phyloP scores from a whole-genome alignment of 179 eudicot species.

The Kewa caespitosa region DNA sequence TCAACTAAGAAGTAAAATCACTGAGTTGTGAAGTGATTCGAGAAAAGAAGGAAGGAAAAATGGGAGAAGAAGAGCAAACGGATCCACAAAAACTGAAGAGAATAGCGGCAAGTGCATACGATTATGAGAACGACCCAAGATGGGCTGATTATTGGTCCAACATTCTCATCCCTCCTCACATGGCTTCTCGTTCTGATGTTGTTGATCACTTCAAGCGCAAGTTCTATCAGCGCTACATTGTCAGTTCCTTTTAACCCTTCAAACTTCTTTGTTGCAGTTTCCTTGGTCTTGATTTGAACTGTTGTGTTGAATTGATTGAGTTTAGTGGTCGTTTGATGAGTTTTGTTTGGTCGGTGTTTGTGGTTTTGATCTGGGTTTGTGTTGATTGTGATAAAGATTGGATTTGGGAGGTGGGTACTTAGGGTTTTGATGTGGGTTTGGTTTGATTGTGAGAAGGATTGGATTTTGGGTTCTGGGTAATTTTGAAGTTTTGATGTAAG shows the following conservation, averaged over 20 bases:
- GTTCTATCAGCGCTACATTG: slow-evolving; percentile 91
- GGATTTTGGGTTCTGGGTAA: too few species aligned
- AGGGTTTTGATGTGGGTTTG: slow-evolving; percentile 6
- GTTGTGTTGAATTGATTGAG: neutral
- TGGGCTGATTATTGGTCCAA: slow-evolving; percentile 96
- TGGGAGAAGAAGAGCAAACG: slow-evolving; percentile 43
- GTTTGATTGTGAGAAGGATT: too few species aligned
- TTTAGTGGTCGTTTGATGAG: neutral
- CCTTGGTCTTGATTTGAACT: neutral
- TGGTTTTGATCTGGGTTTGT: too few species aligned
- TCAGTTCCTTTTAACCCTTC: slow-evolving; percentile 18
- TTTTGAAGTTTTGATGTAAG: too few species aligned
- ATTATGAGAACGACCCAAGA: slow-evolving; percentile 73
- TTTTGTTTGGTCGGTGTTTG: neutral
- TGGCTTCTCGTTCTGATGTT: slow-evolving; percentile 78
- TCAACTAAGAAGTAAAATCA: neutral
- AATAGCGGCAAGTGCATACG: slow-evolving; percentile 67
- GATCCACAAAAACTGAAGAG: slow-evolving; percentile 59
- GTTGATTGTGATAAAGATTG: too few species aligned
- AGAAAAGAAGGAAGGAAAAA: slow-evolving; percentile 13
- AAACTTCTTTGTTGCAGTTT: neutral
- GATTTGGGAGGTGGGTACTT: slow-evolving; percentile 17
- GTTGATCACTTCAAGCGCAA: slow-evolving; percentile 82
- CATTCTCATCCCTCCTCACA: slow-evolving; percentile 81
- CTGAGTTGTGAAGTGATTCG: neutral